phyloP scores from a whole-genome alignment of 192 early-diverging fungal species.

The Umbelopsis ramanniana region DNA sequence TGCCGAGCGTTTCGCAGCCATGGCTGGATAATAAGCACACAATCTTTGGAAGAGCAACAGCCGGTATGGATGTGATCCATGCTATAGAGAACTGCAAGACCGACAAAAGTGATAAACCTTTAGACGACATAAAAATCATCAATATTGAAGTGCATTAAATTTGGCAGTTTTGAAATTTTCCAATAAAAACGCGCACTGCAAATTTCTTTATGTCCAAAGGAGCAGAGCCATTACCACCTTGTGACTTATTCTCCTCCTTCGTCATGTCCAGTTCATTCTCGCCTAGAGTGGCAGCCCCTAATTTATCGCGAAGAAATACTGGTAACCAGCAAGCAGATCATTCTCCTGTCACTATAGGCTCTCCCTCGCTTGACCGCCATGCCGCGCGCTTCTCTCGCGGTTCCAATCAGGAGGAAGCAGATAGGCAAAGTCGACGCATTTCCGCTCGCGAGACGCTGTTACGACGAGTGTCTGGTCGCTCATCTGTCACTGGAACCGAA shows the following conservation, averaged over 20 bases:
- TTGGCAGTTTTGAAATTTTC: not conserved
- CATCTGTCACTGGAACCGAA: not conserved
- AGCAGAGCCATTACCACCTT: too few relatives aligned
- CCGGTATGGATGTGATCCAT: slow-evolving; percentile 92
- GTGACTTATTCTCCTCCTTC: not conserved
- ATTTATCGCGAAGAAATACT: slow-evolving; percentile 11
- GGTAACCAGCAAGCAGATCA: not conserved
- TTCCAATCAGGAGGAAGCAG: not conserved
- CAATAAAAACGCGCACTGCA: slow-evolving; percentile 19
- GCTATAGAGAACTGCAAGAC: slow-evolving; percentile 80
- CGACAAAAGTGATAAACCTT: slow-evolving; percentile 90
- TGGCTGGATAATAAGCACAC: slow-evolving; percentile 99
- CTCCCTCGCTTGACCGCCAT: slow-evolving; percentile 3
- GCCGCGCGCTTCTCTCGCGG: not conserved
- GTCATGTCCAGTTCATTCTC: slow-evolving; percentile 15
- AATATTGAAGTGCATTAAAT: slow-evolving; percentile 74
- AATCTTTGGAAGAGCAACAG: slow-evolving; percentile 88
- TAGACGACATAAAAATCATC: slow-evolving; percentile 80
- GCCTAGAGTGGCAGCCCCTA: slow-evolving; percentile 9
- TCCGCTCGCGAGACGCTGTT: slow-evolving; percentile 3
- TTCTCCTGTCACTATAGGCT: slow-evolving; percentile 2
- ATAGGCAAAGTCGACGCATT: slow-evolving; percentile 5
- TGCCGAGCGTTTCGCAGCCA: slow-evolving; percentile 52
- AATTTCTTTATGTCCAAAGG: not conserved
- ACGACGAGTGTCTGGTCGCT: not conserved